Base-by-base conservation (phyloP, 805 yeast genomes). In the Cyberlindnera samutprakarnensis region DNA sequence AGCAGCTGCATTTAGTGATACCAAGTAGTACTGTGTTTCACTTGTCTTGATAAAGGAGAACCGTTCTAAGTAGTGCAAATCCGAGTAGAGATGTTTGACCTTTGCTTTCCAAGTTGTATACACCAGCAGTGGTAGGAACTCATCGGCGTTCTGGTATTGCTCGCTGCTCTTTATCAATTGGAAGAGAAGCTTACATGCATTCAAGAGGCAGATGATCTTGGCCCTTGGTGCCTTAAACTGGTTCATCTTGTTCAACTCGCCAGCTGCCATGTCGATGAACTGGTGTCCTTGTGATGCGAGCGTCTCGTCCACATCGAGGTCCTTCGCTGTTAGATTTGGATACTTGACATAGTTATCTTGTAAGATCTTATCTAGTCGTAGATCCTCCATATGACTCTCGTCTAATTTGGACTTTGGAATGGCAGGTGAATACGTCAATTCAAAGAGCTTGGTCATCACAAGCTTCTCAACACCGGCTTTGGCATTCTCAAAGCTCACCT, bases 171-270 rank as follows among this genome's bases (percentile, higher is more conserved):
- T 76, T 28, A 94, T 70, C 36, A 85, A 66, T 9, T 95, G 94
- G 63, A 87, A 88, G 6, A 94, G 79, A 14, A 92, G 88, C 56
- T 90, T 90, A 51, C 96, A 90, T 32, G 92, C 77, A 57, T 92
- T 94, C 40, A 92, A 65, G 3, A 92, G 67, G 53, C 97, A 92
- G 23, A 92, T 85, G 41, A 86, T 75, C 51, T 92, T 92, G 52
- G 94, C 98, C 32, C 98, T 66, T 12, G 98, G 98, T 0, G 97
- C 90, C 45, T 94, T 72, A 54, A 81, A 94, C 32, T 73, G 68
- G 54, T 82, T 81, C 48, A 92, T 77, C 46, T 86, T 86, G 41
- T 66, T 63, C 30, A 92, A 64, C 56, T 92, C 97, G 10, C 62
- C 64, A 1, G 78, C 69, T 0, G 96, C 92, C 36, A 81, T 66